Evolutionary conservation across 2,329 filamentous ascomycete species (phyloP), one percentile per base, ranked within the genome.

Genomic region (Elsinoe necatrix): DNA sequence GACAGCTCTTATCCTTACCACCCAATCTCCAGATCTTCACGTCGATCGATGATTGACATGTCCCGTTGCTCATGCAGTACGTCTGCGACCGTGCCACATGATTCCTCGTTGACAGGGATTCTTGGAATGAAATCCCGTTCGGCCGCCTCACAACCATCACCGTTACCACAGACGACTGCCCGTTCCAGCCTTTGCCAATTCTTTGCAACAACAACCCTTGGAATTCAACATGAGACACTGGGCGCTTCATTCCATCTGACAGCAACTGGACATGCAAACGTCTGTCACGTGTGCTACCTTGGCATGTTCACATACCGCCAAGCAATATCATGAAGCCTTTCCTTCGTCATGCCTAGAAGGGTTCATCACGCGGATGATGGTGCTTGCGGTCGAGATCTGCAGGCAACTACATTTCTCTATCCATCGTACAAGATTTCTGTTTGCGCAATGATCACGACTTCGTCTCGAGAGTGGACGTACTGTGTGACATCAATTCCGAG

Each of bases 21-120:
- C 41, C 16, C 16, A 31, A 50, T 50, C 45, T 50, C 23, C 45
- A 50, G 45, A 50, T 50, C 45, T 50, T 21, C 45, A 34, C 18
- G 45, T 34, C 21, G 29, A 50, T 50, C 45, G 45, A 31, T 50
- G 45, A 50, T 50, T 21, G 27, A n/a, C 45, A 50, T 16, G 20
- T 20, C 27, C n/a, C 23, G 23, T 31, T 50, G 23, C 25, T 50
- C 45, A 12, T 50, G 27, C 25, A 18, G 16, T 20, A 7, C 45
- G 18, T 20, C n/a, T 27, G 25, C 45, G 9, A 50, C 45, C 39
- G 18, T 9, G 23, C 25, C 21, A 50, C 45, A 50, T 50, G 45
- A 43, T 43, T 34, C 20, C 14, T 21, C 25, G 25, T 34, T 50
- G 45, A 45, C 45, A 50, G 16, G 45, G 14, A 31, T 31, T n/a